These are phyloP conservation scores for Serendipita sp. DNA, from an alignment of 768 basidiomycete genomes.

Conservation along the genomic window DNA sequence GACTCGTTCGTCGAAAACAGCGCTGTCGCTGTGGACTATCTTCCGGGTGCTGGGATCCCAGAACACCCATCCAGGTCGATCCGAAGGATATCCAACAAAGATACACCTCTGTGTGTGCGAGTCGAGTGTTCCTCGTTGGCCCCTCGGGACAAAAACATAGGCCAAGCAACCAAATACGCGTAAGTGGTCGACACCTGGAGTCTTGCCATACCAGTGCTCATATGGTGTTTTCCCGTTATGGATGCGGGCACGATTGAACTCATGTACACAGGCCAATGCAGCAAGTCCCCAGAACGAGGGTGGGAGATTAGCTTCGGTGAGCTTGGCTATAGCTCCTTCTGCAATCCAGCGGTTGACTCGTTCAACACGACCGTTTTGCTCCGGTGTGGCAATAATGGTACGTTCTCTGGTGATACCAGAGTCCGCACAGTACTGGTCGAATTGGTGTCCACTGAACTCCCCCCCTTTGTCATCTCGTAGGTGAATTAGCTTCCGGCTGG, in stretches of 20 bases:
- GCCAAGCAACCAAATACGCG: conserved; percentile 25
- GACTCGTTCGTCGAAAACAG: conserved; percentile 22
- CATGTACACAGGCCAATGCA: conserved; percentile 4
- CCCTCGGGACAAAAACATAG: conserved; percentile 24
- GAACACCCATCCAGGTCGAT: conserved; percentile 23
- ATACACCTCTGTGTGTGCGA: conserved; percentile 20
- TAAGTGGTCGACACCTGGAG: conserved; percentile 19
- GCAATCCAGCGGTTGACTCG: conserved; percentile 4
- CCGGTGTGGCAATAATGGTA: neutral
- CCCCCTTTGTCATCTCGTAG: conserved; percentile 3
- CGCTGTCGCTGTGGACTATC: conserved; percentile 17
- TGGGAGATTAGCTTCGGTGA: conserved; percentile 15
- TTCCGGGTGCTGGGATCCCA: conserved; percentile 20
- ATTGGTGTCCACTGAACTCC: neutral
- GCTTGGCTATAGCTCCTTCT: conserved; percentile 1
- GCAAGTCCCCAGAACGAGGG: conserved; percentile 13
- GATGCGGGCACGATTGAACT: conserved; percentile 12
- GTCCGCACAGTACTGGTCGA: neutral
- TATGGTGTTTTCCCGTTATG: conserved; percentile 10
- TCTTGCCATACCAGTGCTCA: conserved; percentile 9
- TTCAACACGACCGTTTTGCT: conserved; percentile 4
- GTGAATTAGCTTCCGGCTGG: neutral
- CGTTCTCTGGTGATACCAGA: neutral
- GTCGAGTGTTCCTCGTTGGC: conserved; percentile 12
- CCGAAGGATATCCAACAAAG: conserved; percentile 23